Base-by-base conservation (phyloP, 768 basidiomycete species). In the Mycena amicta region DNA sequence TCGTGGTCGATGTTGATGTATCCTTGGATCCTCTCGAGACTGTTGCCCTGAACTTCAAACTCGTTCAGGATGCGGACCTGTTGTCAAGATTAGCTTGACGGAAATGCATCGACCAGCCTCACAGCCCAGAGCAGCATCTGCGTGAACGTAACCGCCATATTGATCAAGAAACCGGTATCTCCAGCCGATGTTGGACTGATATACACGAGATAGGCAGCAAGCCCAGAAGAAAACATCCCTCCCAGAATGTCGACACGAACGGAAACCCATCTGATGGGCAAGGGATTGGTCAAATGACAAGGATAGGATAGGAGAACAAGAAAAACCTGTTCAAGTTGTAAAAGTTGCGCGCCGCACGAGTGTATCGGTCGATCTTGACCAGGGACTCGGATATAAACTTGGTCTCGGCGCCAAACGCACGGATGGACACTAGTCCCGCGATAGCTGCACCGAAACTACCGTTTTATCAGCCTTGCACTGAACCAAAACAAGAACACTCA, bases 401-500 rank as follows among this genome's bases (percentile, higher is more conserved):
- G 22, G 72, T 67, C 69, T 88, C 77, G 5, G 82, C 83, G 4
- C 83, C 82, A 66, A 85, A 91, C 0, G 89, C 89, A 22, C 88
- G 77, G 51, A 91, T 84, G 5, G 86, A 81, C 18, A 70, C 81
- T 82, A 53, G 30, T 22, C 83, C 83, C 31, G 73, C 66, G 25
- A 83, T 75, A 3, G 81, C 77, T 8, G 81, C 78, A 11, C 79
- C 77, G 62, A 84, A 74, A 55, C 62, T 66, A 39, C 11, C 56
- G 13, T n/a, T n/a, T n/a, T n/a, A n/a, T n/a, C n/a, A 3, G 50
- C 39, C 2, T 68, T 64, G 31, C 74, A 11, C 16, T 11, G 0
- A 66, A 46, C 74, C 73, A 28, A 65, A 67, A 49, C 11, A 28
- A 23, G n/a, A 26, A 73, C 71, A 77, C 65, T 49, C 72, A 75